Evolutionary conservation across 495 filamentous ascomycete genomes (phyloP).

Genomic region (Neurospora intermedia): DNA sequence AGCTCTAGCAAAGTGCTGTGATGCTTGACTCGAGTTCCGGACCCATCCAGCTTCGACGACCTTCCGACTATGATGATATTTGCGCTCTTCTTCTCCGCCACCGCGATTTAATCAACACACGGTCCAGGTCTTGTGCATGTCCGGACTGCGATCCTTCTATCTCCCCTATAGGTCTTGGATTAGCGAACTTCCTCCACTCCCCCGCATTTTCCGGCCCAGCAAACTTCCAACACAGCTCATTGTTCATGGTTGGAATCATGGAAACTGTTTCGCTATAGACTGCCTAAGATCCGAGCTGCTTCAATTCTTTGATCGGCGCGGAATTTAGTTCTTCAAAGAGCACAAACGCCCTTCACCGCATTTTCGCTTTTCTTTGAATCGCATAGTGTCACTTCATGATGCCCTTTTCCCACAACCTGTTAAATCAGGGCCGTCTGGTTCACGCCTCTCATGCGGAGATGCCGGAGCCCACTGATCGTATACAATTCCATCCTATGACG

Average conservation of each 20-base stretch:
- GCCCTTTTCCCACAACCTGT: slow-evolving; percentile 49
- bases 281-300: neutral
- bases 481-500: slow-evolving; percentile 7
- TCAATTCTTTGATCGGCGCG: neutral
- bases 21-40: neutral
- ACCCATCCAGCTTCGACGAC: neutral
- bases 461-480: slow-evolving; percentile 6
- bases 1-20: neutral
- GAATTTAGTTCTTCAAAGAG: neutral
- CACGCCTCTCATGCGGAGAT: neutral
- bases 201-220: neutral
- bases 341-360: neutral
- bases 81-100: neutral
- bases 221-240: neutral
- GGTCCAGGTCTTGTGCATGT: neutral
- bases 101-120: neutral
- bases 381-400: slow-evolving; percentile 25
- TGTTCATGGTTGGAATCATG: neutral
- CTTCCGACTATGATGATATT: neutral
- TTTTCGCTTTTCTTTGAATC: neutral
- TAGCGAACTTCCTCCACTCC: neutral
- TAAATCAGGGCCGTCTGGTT: slow-evolving; percentile 16
- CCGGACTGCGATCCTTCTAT: neutral
- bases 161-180: neutral
- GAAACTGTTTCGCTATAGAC: neutral